Conservation (phyloP, 176 grass and related monocot genomes). For the Thalia dealbata region DNA sequence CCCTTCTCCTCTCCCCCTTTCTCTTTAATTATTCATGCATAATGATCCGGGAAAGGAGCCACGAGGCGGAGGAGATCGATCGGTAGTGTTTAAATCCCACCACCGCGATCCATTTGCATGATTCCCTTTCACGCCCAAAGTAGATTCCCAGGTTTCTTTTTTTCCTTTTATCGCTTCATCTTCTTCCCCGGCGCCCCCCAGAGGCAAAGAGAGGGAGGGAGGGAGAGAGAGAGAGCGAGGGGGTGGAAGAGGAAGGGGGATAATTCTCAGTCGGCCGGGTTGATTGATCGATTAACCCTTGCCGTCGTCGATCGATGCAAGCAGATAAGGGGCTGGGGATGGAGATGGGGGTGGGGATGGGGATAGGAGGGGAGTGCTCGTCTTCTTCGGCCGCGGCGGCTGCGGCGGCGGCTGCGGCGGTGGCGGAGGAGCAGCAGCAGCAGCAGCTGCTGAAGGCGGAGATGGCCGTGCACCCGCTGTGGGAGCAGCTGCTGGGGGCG, state of each 20-base stretch:
- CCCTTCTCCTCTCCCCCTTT: neutral
- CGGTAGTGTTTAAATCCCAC: neutral
- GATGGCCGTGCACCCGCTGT: constrained; percentile 93
- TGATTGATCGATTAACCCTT: neutral
- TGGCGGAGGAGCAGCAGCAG: constrained; percentile 55
- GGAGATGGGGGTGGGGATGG: constrained; percentile 42
- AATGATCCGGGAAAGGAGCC: too few relatives aligned
- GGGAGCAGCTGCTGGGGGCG: constrained; percentile 83
- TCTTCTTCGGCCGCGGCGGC: constrained; percentile 17
- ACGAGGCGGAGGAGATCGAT: neutral
- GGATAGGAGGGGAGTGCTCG: constrained; percentile 45
- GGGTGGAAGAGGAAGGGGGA: too few relatives aligned
- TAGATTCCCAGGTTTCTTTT: neutral
- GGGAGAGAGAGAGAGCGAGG: too few relatives aligned
- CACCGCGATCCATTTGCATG: neutral
- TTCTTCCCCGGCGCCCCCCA: neutral
- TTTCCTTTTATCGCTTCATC: neutral
- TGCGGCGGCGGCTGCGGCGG: constrained; percentile 23
- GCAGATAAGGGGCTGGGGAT: constrained; percentile 53
- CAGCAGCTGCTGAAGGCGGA: constrained; percentile 84
- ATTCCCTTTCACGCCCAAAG: neutral
- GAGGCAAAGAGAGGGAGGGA: too few relatives aligned
- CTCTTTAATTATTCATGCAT: neutral
- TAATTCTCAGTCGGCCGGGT: too few relatives aligned
- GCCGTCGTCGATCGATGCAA: constrained; percentile 57